Evolutionary conservation across 495 filamentous ascomycete species (phyloP).

Genomic region (Hypoxylon lenormandii): DNA sequence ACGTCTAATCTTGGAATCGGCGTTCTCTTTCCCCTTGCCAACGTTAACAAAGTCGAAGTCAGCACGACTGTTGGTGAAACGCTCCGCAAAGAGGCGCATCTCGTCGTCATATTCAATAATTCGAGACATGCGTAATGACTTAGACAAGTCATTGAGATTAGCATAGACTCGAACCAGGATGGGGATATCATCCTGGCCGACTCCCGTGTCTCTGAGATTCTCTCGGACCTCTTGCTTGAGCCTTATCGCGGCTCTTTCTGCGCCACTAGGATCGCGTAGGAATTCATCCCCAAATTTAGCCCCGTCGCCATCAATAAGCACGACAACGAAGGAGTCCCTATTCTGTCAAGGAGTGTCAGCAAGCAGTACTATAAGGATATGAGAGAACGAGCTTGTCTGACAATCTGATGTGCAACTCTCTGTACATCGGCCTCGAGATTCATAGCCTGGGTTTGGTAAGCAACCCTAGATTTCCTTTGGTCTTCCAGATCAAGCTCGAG

Average conservation of each 20-base stretch:
- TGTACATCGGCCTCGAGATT: constrained; percentile 40
- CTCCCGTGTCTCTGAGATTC: constrained; percentile 43
- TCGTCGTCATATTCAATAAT: constrained; percentile 48
- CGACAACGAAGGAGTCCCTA: constrained; percentile 48
- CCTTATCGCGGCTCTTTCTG: constrained; percentile 48
- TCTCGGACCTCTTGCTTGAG: constrained; percentile 50
- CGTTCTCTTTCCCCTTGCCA: constrained; percentile 52
- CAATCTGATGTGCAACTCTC: constrained; percentile 45
- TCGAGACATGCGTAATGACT: constrained; percentile 48
- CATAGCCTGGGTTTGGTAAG: constrained; percentile 40
- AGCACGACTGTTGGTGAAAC: constrained; percentile 50
- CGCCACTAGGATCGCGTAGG: constrained; percentile 44
- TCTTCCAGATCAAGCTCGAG: constrained; percentile 51
- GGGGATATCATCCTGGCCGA: constrained; percentile 46
- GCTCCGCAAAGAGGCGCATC: constrained; percentile 48
- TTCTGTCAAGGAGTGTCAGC: constrained; percentile 38
- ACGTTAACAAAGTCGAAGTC: constrained; percentile 54
- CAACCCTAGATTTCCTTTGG: constrained; percentile 44
- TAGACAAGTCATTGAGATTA: constrained; percentile 51
- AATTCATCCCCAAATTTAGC: constrained; percentile 53
- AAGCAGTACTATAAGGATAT: background rate
- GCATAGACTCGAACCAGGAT: constrained; percentile 52
- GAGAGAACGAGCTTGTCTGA: constrained; percentile 15
- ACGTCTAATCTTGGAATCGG: constrained; percentile 53
- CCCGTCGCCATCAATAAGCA: constrained; percentile 53